Evolutionary conservation across 306 rosid genomes (phyloP), one percentile per base, ranked within the genome.

Genomic region (Ormosia emarginata): DNA sequence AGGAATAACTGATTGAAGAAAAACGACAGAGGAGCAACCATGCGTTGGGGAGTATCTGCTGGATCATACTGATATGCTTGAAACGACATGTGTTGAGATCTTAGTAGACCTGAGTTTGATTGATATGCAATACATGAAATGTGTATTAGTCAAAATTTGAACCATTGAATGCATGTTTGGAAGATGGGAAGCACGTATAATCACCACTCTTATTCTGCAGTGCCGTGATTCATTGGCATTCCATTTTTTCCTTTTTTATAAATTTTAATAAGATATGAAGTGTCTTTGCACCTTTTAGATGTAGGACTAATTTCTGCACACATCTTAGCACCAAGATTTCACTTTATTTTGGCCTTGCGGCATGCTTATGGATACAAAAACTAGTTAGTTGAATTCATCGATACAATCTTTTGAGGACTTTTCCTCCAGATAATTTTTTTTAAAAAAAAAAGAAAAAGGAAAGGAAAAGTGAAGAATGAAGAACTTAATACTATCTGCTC

Each of bases 101-200:
- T 8, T 47, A 15, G 85, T 58, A 77, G 4, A 77, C 49, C 8
- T 39, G 53, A 66, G 56, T 56, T 79, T 71, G 69, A 83, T 80
- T 39, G 52, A 75, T 18, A 30, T 63, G 63, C 52, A 63, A 6
- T 56, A 24, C 37, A 76, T 57, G 65, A 40, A 76, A 80, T 29
- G n/a, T 36, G 18, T 30, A 69, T 41, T 74, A 30, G 75, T 81
- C 82, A 78, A 74, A 58, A 33, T 69, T 69, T 85, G 74, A 81
- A 81, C 59, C 55, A 81, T 81, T 87, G 67, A 81, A 77, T 72
- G 47, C 59, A 71, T 80, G 87, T 75, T 88, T 52, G 53, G 36
- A 77, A 79, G 57, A 77, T 82, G 83, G 87, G 89, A 85, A 33
- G 79, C 91, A 85, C 78, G 53, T 50, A 67, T 37, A 58, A 66